Base-by-base conservation (phyloP, 495 filamentous ascomycete genomes). In the Podospora fimiseda region DNA sequence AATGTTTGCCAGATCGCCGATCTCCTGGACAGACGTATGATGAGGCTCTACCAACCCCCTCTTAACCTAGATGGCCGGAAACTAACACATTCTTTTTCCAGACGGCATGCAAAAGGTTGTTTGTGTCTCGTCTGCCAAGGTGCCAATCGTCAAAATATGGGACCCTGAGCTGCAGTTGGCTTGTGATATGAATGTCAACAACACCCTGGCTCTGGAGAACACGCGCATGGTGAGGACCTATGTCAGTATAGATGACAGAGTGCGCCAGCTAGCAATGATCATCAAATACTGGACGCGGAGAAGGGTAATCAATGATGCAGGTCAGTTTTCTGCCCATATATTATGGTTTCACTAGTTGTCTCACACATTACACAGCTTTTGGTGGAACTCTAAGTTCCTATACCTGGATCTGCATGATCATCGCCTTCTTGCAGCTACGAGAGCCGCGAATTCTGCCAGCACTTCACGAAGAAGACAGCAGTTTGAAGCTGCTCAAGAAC, bases 151-250 rank as follows among this genome's bases (percentile, higher is more conserved):
- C 48, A 98, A 97, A 72, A 92, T 96, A 43, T 97, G 91, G 91
- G 93, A 98, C 63, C 94, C 93, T 0, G 90, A 96, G 67, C 76
- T 96, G 20, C 72, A 81, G 36, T 74, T 98, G 52, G 87, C 90
- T n/a, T 96, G 90, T 59, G 93, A 98, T 65, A 93, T 98, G 86
- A 98, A 97, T 53, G 90, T 97, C 71, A 98, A 98, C 71, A 98
- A 96, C 57, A 91, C 91, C 2, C 58, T 92, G 42, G 93, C 93
- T 1, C 70, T 98, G 55, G 91, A 96, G 65, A 98, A 98, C 62
- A 98, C 93, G 20, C 85, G 90, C 11, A 96, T 98, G 93, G 90
- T 98, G 59, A 90, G 91, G 66, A 96, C 90, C 0, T 98, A 98
- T 72, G 89, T 97, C 51, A 82, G 94, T 61, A 87, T 96, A 52